Base-by-base conservation (phyloP, 2,329 filamentous ascomycete genomes). In the Cylindrodendrum hubeiense region DNA sequence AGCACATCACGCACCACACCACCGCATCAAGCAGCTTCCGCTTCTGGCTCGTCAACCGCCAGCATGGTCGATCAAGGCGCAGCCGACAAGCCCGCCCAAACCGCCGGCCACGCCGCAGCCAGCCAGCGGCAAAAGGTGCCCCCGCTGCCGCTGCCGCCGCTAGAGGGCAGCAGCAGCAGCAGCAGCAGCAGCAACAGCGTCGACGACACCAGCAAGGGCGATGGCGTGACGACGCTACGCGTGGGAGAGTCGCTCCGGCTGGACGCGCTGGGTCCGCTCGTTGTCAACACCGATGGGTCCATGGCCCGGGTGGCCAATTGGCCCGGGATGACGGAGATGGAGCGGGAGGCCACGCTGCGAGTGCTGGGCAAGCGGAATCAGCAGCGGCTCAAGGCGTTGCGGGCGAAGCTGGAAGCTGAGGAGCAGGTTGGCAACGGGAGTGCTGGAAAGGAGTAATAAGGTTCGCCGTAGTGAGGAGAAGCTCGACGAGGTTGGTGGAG, bases 301-400 rank as follows among this genome's bases (percentile, higher is more conserved):
- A 78, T 94, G 70, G 89, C 89, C 61, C 86, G 91, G 34, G 92
- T 95, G 71, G 80, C 85, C 37, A 94, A 95, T 77, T 95, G 92
- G 92, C 83, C 81, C 9, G 82, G 89, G 68, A 93, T 94, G 92
- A 86, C 87, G 2, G 87, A 89, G 26, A 84, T 89, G 7, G 92
- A 94, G 83, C 85, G 83, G 76, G 79, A 87, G 75, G 92, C 89
- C 73, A 93, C 91, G 39, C 69, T 94, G 75, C 83, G 89, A 49
- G 80, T 93, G 51, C 75, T 95, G 71, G 87, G 88, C 10, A 91
- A 88, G 83, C 83, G 92, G 75, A 94, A 95, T 75, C 84, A 90
- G 80, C 70, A 85, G 73, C 81, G 92, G 15, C 75, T 91, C 68
- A 87, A 85, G 52, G 83, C 80, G 30, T 76, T 93, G 72, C 74